Conservation (phyloP, 768 basidiomycete species). For the Mycena polygramma region DNA sequence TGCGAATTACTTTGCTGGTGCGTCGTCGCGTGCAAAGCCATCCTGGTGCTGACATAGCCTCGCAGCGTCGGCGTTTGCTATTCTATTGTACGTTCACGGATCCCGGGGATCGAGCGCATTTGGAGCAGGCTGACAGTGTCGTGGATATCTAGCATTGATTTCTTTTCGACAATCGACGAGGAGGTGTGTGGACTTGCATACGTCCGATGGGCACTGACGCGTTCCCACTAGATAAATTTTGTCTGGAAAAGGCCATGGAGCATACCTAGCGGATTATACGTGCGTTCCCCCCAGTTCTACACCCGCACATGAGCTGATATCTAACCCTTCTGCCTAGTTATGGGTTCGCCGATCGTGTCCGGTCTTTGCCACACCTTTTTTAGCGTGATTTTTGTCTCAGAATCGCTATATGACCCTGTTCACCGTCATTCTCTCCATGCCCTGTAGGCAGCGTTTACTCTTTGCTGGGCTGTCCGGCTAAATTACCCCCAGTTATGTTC, state of each 20-base stretch:
- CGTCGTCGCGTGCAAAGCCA: neutral
- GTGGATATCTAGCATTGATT: neutral
- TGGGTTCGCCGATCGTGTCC: neutral
- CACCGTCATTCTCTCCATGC: constrained; percentile 15
- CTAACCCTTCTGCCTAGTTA: neutral
- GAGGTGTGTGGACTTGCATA: constrained; percentile 12
- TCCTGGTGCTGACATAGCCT: too few species aligned
- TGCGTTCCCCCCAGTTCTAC: neutral
- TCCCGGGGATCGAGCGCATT: too few species aligned
- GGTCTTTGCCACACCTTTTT: neutral
- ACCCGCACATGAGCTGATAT: neutral
- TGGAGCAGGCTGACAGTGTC: neutral
- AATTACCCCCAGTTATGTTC: constrained; percentile 13
- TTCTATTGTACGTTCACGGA: constrained; percentile 5
- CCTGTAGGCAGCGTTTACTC: neutral
- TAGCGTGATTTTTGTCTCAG: neutral
- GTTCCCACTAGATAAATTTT: constrained; percentile 6
- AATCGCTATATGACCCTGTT: constrained; percentile 28
- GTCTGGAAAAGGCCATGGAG: constrained; percentile 22
- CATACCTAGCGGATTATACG: constrained; percentile 13
- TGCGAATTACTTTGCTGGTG: constrained; percentile 21
- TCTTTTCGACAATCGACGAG: constrained; percentile 11
- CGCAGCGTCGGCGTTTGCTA: constrained; percentile 9
- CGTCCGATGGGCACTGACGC: too few species aligned
- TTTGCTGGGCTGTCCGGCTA: neutral